phyloP scores from a whole-genome alignment of 805 yeast species.

The Sungouiozyma ichnusensis region DNA sequence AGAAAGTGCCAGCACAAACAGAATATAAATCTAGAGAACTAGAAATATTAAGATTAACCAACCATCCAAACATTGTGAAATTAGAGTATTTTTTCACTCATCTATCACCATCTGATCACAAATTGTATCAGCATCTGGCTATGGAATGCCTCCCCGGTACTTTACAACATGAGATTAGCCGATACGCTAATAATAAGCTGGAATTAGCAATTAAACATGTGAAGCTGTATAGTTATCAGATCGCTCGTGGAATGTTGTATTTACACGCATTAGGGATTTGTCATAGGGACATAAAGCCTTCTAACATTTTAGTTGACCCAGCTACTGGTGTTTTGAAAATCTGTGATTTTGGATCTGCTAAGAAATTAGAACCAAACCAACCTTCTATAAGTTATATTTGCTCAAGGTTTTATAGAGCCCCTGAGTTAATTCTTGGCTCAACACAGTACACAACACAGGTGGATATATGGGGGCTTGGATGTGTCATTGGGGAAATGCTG shows the following conservation, averaged over 20 bases:
- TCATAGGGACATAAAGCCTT: conserved; percentile 79
- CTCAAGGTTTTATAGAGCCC: conserved; percentile 75
- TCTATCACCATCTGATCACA: conserved; percentile 49
- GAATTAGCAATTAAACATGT: conserved; percentile 64
- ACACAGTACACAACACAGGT: conserved; percentile 80
- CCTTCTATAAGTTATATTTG: conserved; percentile 94
- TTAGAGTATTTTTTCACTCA: conserved; percentile 64
- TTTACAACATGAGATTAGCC: conserved; percentile 62
- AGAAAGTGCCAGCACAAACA: conserved; percentile 78
- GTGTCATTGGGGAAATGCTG: conserved; percentile 90
- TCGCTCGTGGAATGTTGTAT: conserved; percentile 75
- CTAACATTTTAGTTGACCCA: conserved; percentile 71
- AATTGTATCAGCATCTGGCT: conserved; percentile 67
- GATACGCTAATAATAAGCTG: conserved; percentile 49
- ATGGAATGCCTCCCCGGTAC: conserved; percentile 85
- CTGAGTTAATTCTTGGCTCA: conserved; percentile 89
- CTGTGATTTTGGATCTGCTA: conserved; percentile 82
- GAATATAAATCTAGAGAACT: conserved; percentile 77
- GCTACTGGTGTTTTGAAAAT: conserved; percentile 54
- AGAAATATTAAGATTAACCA: conserved; percentile 61
- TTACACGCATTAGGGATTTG: conserved; percentile 71
- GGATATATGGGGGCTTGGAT: conserved; percentile 97
- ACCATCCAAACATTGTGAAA: conserved; percentile 70
- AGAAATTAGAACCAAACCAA: conserved; percentile 63
- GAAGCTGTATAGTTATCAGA: conserved; percentile 68